Conservation (phyloP, 306 rosid genomes). For the Castanea sativa region DNA sequence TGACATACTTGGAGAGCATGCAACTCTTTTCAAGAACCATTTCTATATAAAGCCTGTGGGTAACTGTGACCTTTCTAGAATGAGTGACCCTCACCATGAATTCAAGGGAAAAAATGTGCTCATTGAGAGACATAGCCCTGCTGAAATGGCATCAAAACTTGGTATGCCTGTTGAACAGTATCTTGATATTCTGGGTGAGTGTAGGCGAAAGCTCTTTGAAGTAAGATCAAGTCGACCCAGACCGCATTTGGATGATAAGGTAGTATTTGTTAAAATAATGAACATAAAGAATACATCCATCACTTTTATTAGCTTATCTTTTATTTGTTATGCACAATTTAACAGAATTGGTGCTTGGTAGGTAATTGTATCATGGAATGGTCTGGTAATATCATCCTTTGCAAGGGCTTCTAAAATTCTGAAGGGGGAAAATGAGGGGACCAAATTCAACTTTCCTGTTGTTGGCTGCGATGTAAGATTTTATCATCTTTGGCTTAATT, state of each 20-base stretch:
- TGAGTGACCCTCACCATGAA: constrained; percentile 93
- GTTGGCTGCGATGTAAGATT: constrained; percentile 73
- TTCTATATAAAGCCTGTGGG: constrained; percentile 69
- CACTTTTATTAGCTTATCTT: background rate
- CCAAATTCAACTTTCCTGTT: constrained; percentile 76
- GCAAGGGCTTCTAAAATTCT: constrained; percentile 93
- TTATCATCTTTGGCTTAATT: constrained; percentile 5
- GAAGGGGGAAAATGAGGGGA: constrained; percentile 51
- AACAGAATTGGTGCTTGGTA: constrained; percentile 35
- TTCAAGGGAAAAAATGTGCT: constrained; percentile 79
- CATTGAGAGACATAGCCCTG: constrained; percentile 60
- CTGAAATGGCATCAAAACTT: constrained; percentile 65
- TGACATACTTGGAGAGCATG: constrained; percentile 81
- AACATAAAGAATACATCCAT: background rate
- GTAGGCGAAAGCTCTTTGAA: constrained; percentile 74
- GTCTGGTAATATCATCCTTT: constrained; percentile 81
- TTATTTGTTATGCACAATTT: constrained; percentile 1
- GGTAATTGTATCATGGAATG: constrained; percentile 99
- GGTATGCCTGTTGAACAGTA: constrained; percentile 65
- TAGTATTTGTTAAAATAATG: constrained; percentile 19
- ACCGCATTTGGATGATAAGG: constrained; percentile 97
- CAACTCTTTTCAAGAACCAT: constrained; percentile 71
- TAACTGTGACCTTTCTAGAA: constrained; percentile 77
- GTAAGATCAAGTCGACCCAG: constrained; percentile 69
- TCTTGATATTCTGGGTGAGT: constrained; percentile 63